Base-by-base conservation (phyloP, 257 asterid genomes). In the Anisodus acutangulus region DNA sequence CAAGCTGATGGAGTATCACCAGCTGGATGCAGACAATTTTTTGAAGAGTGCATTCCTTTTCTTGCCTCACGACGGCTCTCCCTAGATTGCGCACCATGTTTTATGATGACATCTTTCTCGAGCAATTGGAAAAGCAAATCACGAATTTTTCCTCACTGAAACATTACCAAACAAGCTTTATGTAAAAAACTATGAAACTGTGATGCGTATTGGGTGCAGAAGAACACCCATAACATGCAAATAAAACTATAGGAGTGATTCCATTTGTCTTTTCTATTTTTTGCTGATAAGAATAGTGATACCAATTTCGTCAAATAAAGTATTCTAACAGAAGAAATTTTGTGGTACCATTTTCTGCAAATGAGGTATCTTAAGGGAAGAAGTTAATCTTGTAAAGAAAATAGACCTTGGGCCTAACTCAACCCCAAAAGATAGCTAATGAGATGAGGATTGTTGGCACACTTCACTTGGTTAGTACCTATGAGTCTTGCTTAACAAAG, bases 1-100 rank as follows among this genome's bases (percentile, higher is more conserved):
- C 99, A 97, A 87, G 99, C 98, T 81, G 98, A 97, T 86, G 98
- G 99, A 88, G 99, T 95, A 89, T 97, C 99, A 19, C 99, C 99
- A 85, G 99, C 99, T 49, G 99, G 99, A 90, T 97, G 99, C 83
- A 97, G 87, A 83, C 99, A 97, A 88, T 95, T 95, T 84, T 85
- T 95, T 53, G 98, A 95, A 2, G 94, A 88, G 82, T 97, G 99
- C 99, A 97, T 97, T 79, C 98, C 99, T 74, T 85, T 95, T 59
- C 97, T 63, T 86, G 99, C 98, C 79, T 89, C 90, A 81, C 99
- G 97, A 12, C 98, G 95, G 86, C 98, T 93, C 91, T 93, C 99
- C 88, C 99, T 91, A 66, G 97, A 95, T 90, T 97, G 98, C 26
- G 98, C 92, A 57, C 98, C 99, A 22, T 96, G 98, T 86, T 93